phyloP scores from a whole-genome alignment of 352 stramenopile species.

The Lagenidium giganteum region DNA sequence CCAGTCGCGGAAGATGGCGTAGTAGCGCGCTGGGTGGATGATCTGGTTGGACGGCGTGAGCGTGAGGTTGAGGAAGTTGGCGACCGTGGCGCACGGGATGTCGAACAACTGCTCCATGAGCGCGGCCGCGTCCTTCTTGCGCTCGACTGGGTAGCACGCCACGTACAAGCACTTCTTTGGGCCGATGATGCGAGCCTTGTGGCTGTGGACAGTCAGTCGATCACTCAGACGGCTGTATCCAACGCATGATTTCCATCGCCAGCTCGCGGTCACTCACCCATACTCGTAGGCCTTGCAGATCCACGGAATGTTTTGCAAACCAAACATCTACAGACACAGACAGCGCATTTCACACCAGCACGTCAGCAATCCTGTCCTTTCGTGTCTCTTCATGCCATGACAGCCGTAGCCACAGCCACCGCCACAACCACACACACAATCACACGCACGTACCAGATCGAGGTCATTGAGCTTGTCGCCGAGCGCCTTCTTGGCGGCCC shows the following conservation, averaged over 20 bases:
- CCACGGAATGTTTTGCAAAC: slow-evolving; percentile 93
- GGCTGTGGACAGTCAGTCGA: slow-evolving; percentile 24
- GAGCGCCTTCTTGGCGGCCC: slow-evolving; percentile 86
- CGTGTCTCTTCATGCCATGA: too few relatives aligned
- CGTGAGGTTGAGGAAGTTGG: slow-evolving; percentile 92
- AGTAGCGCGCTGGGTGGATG: slow-evolving; percentile 91
- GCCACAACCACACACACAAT: slow-evolving; percentile 2
- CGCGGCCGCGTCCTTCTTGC: slow-evolving; percentile 62
- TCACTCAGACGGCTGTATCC: neutral
- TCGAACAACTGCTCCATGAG: slow-evolving; percentile 89
- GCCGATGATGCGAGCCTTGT: slow-evolving; percentile 87
- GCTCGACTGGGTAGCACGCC: slow-evolving; percentile 87
- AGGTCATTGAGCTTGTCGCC: slow-evolving; percentile 49
- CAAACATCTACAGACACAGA: slow-evolving; percentile 69
- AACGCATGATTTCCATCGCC: slow-evolving; percentile 1
- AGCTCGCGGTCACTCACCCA: slow-evolving; percentile 25
- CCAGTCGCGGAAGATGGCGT: slow-evolving; percentile 91
- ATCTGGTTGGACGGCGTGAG: slow-evolving; percentile 93
- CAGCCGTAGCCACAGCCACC: too few relatives aligned
- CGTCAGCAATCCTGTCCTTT: too few relatives aligned
- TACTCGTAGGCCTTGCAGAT: slow-evolving; percentile 91
- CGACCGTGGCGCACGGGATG: slow-evolving; percentile 86
- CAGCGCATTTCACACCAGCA: too few relatives aligned
- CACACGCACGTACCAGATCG: slow-evolving; percentile 38
- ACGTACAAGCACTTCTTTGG: slow-evolving; percentile 90